phyloP scores from a whole-genome alignment of 306 rosid species.

The Pyrus pyrifolia region DNA sequence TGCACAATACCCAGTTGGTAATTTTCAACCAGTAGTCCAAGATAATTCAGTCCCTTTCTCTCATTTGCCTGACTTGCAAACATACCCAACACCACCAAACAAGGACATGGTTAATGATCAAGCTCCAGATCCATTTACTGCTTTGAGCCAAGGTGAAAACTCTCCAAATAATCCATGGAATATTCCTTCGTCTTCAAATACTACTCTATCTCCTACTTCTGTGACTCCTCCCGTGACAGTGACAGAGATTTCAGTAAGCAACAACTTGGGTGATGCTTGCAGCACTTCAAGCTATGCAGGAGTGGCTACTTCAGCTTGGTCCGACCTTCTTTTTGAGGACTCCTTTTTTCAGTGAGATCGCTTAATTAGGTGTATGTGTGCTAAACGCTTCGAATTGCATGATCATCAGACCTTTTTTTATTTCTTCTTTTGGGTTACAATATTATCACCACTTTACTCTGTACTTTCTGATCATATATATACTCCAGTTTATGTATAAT shows the following conservation, averaged over 20 bases:
- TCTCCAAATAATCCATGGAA: conserved; percentile 39
- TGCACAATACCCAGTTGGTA: conserved; percentile 3
- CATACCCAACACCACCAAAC: conserved; percentile 1
- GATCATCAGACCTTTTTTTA: background rate
- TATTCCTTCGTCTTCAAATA: conserved; percentile 35
- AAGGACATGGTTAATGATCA: conserved; percentile 16
- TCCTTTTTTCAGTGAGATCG: conserved; percentile 42
- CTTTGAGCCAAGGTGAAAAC: conserved; percentile 17
- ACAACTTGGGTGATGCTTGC: conserved; percentile 33
- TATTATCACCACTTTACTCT: background rate
- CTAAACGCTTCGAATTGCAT: background rate
- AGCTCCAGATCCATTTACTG: conserved; percentile 13
- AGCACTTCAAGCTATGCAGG: conserved; percentile 39
- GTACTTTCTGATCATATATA: background rate
- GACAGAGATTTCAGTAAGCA: conserved; percentile 8
- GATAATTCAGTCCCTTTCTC: conserved; percentile 37
- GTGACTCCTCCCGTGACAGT: conserved; percentile 12
- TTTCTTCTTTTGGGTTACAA: background rate
- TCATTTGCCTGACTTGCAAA: conserved; percentile 44
- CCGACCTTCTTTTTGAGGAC: conserved; percentile 57
- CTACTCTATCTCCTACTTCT: conserved; percentile 36
- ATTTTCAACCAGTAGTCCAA: conserved; percentile 3
- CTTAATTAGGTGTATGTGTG: conserved; percentile 9
- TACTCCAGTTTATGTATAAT: background rate
- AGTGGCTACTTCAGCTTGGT: conserved; percentile 39